Base-by-base conservation (phyloP, 352 stramenopile species). In the Pilasporangium apinafurcum region DNA sequence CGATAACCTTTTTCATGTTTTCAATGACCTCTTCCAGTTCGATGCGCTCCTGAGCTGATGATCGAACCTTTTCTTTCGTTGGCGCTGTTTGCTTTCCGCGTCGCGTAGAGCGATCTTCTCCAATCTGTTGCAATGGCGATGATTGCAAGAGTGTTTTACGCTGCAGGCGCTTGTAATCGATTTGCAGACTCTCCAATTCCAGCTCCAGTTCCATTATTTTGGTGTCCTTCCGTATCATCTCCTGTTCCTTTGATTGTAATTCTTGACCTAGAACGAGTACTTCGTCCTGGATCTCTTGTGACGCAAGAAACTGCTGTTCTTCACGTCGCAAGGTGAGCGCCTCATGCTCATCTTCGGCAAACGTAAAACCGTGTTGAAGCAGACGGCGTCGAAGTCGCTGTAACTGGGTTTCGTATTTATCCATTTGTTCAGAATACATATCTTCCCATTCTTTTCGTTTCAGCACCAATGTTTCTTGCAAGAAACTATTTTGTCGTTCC, bases 1-100 rank as follows among this genome's bases (percentile, higher is more conserved):
- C 74, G 24, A 89, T 91, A 25, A 87, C 74, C 30, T 70, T 73
- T 46, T 89, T 92, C 76, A 91, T 89, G 33, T 82, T 87, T 21
- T 71, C 68, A 26, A 89, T 78, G 43, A 92, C 72, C 35, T 82
- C 62, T 42, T 93, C 75, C 1, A 93, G 63, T 49, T 85, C 73
- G 13, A 65, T 44, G 4, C 69, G 59, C 35, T 90, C 74, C 27
- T 69, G 57, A 0, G 37, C 36, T 13, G 37, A 33, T 22, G 52
- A 60, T 22, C 47, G 47, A 29, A 53, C 40, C n/a, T n/a, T n/a
- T n/a, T n/a, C n/a, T n/a, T n/a, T n/a, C n/a, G 24, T n/a, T 36
- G 18, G n/a, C 22, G 13, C 24, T 25, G 9, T 33, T 43, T 26
- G 30, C 5, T 12, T 29, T 28, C n/a, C 17, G 14, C 14, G 20